A percentile compares a stretch with the other conserved stretches of the same genome.
Conservation (phyloP, 225 moss, liverwort and hornwort species). For the Pseudoscleropodium purum region DNA sequence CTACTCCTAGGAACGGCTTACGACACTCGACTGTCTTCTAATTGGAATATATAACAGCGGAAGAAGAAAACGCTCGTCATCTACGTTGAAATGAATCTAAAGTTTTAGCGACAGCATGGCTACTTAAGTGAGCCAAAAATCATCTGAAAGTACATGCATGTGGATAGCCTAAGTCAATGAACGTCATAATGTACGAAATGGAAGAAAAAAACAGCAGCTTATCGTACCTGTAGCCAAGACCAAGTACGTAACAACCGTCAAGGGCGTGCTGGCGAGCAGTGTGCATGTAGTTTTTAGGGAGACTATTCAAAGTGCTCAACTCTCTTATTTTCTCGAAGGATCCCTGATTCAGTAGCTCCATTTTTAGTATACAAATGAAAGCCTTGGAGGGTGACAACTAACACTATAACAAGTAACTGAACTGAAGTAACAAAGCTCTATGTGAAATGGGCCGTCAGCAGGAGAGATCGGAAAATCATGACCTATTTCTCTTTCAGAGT, state of each 20-base stretch:
- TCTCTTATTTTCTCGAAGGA: conserved; percentile 73
- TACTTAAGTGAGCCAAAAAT: background rate
- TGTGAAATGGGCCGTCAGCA: background rate
- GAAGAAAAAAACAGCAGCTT: background rate
- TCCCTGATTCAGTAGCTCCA: conserved; percentile 36
- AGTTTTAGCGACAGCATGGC: background rate
- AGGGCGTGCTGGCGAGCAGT: conserved; percentile 64
- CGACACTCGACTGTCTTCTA: background rate
- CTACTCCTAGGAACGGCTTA: background rate
- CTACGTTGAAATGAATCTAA: background rate
- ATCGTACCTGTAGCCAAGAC: conserved; percentile 59
- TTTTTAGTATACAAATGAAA: background rate
- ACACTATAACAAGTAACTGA: background rate
- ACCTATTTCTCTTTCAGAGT: background rate
- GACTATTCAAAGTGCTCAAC: conserved; percentile 35
- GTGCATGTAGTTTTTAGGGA: conserved; percentile 43
- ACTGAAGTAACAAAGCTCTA: background rate
- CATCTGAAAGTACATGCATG: background rate
- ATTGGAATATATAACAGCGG: background rate
- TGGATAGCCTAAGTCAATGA: background rate
- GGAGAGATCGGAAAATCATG: background rate
- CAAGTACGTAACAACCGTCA: conserved; percentile 81
- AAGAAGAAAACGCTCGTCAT: background rate
- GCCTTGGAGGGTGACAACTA: background rate
- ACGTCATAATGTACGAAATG: background rate